phyloP scores from a whole-genome alignment of 352 stramenopile genomes.

The Phytophthora pluvialis region DNA sequence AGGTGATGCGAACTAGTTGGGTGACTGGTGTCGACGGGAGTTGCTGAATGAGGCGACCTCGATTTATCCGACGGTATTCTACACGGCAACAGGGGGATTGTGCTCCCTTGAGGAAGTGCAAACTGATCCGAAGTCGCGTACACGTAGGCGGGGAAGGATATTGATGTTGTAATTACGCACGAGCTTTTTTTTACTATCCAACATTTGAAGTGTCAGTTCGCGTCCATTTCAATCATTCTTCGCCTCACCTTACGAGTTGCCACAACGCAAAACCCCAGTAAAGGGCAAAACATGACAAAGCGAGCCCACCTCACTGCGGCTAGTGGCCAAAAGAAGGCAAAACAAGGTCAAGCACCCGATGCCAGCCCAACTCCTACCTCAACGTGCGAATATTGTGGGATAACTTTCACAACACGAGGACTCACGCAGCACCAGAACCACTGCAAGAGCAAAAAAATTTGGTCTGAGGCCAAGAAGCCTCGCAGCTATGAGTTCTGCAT shows the following conservation, averaged over 20 bases:
- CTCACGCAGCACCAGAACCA: slow-evolving; percentile 1
- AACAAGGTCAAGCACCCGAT: not conserved
- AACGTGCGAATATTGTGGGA: not conserved
- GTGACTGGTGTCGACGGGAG: not conserved
- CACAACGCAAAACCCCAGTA: not conserved
- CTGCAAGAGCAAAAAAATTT: not conserved
- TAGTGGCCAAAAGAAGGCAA: not conserved
- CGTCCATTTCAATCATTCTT: too few species aligned
- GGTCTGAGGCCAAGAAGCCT: not conserved
- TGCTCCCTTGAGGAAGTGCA: too few species aligned
- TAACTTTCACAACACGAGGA: not conserved
- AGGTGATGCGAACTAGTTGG: not conserved
- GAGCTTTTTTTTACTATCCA: too few species aligned
- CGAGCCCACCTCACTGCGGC: too few species aligned
- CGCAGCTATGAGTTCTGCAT: slow-evolving; percentile 15
- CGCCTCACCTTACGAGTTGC: not conserved
- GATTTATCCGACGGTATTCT: not conserved
- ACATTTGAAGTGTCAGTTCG: too few species aligned
- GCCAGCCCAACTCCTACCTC: not conserved
- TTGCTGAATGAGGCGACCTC: not conserved
- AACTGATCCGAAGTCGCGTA: too few species aligned
- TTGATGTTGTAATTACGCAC: too few species aligned
- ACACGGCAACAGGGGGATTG: not conserved
- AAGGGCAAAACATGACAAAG: not conserved
- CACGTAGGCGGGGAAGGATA: too few species aligned